Evolutionary conservation across 164 flowering plant species (phyloP), one percentile per base, ranked within the genome.

Genomic region (Aristolochia fimbriata): DNA sequence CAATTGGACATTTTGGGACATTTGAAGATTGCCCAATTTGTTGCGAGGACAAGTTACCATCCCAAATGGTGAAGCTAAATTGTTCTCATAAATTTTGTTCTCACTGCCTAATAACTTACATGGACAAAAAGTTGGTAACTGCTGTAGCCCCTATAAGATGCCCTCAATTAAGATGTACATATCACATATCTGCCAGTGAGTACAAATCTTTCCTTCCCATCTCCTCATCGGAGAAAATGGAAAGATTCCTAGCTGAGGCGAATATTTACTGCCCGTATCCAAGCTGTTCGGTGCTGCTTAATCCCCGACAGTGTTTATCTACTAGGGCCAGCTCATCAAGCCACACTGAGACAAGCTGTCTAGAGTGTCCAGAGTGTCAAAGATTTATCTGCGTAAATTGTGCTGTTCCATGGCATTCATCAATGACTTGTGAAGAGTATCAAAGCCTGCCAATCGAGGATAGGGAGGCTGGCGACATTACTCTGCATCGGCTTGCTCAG

Each of bases 41-140:
- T 64, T 81, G 94, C 54, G 87, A 88, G 61, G 88, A 84, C 59
- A 84, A 77, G 68, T 78, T 72, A 49, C 68, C 76, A 9, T 59
- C 71, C 12, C 80, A 85, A 91, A 77, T 83, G 82, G 65, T 85
- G 55, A 77, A 59, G 1, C 65, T 91, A 75, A 85, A 81, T 59
- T 91, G 97, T 59, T 81, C 83, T 31, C 97, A 91, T 76, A 83
- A 76, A 59, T 88, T 91, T 71, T 91, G 97, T 70, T 83, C 90
- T 12, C 81, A 71, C 59, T 91, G 97, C 61, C 76, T 88, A 88
- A 85, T 77, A 73, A 77, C 75, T 1, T 86, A 91, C 59, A 84
- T 85, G 41, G 82, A 86, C 57, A 81, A 74, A 49, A 85, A 80
- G 70, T 61, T 91, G 31, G 74, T 77, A 52, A 70, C 85, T 10